Base-by-base conservation (phyloP, 1,139 yeast species). In the Saccharomycopsis crataegensis region DNA sequence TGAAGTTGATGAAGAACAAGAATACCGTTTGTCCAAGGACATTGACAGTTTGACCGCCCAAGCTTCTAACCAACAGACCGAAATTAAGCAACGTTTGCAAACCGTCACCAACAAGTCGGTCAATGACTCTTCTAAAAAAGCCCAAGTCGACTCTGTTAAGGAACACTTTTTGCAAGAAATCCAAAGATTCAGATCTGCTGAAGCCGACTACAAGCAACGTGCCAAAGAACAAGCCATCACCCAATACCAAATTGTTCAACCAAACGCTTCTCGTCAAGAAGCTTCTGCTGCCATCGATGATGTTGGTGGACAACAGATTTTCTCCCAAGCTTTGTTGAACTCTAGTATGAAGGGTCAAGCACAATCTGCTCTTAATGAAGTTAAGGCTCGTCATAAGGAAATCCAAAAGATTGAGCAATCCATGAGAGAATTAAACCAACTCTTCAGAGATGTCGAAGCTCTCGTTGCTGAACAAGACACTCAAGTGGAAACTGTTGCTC, bases 301-400 rank as follows among this genome's bases (percentile, higher is more conserved):
- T 65, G 83, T 83, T 53, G 86, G 86, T 62, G 86, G 90, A 54
- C 89, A 86, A 67, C 98, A 91, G 71, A 86, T 90, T 65, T 93
- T 93, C 73, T 91, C 94, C 59, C 96, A 90, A 71, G 97, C 97
- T 14, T 77, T 93, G 62, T 75, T 89, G 77, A 89, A 86, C 72
- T 86, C 96, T 55, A 88, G 89, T 70, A 84, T 97, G 72, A 83
- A 96, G 65, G 99, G 99, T 62, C 96, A 93, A 71, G 98, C 99
- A 51, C 82, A 95, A 69, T 82, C 96, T 40, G 99, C 95, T 2
- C 78, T 93, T 64, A 87, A 89, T 64, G 99, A 94, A 71, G 99
- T 94, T 54, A 97, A 93, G 72, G 83, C 88, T 48, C 85, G 99
- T 74, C 99, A 94, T 74, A 85, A 88, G 66, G 99, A 93, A 73